These are phyloP conservation scores for Pseudopyricularia cyperi DNA, from an alignment of 2,329 filamentous ascomycete species.

Conservation along the genomic window DNA sequence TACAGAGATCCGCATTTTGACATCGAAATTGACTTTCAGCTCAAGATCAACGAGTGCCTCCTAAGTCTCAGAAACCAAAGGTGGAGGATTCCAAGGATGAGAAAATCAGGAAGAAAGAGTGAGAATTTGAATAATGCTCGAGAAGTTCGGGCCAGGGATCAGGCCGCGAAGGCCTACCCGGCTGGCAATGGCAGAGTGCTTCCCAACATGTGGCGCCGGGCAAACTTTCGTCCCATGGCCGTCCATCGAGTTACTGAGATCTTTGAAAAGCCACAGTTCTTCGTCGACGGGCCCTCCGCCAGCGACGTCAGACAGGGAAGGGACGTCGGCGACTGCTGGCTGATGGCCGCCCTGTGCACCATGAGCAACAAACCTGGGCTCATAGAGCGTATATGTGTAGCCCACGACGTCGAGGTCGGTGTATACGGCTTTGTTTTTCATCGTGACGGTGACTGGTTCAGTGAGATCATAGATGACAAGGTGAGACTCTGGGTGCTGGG, in stretches of 20 bases:
- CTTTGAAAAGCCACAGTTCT: slow-evolving; percentile 66
- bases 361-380: slow-evolving; percentile 60
- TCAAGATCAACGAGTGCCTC: slow-evolving; percentile 35
- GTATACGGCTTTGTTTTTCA: slow-evolving; percentile 82
- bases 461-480: slow-evolving; percentile 44
- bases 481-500: not conserved
- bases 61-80: slow-evolving; percentile 12
- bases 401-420: slow-evolving; percentile 57
- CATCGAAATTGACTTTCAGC: slow-evolving; percentile 63
- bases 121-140: not conserved
- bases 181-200: not conserved
- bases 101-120: not conserved
- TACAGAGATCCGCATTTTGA: slow-evolving; percentile 83
- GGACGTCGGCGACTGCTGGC: slow-evolving; percentile 68
- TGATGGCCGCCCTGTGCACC: slow-evolving; percentile 68
- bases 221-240: slow-evolving; percentile 26
- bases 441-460: slow-evolving; percentile 63
- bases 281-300: slow-evolving; percentile 61
- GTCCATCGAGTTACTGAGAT: slow-evolving; percentile 65
- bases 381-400: slow-evolving; percentile 63
- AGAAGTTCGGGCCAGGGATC: not conserved
- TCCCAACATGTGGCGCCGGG: not conserved
- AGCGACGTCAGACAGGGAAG: slow-evolving; percentile 69
- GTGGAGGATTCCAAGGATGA: not conserved
- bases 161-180: not conserved